A percentile compares a stretch with the other conserved stretches of the same genome.
Conservation (phyloP, 176 grass and related monocot genomes). For the Olyra latifolia region DNA sequence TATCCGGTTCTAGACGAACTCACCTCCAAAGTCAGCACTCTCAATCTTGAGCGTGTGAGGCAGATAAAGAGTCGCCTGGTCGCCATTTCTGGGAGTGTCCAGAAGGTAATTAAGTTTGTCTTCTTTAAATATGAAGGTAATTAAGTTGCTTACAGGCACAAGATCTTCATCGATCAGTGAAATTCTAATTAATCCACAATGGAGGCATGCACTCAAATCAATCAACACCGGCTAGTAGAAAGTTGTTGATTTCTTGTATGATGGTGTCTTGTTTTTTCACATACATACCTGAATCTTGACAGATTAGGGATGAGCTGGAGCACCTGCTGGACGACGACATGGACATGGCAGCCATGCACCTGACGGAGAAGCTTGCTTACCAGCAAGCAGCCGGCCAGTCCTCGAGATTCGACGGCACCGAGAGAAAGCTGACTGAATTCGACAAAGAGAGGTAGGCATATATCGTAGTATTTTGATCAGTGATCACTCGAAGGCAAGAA, state of each 20-base stretch:
- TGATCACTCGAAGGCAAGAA: too few relatives aligned
- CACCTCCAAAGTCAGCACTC: constrained; percentile 64
- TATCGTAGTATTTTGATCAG: too few relatives aligned
- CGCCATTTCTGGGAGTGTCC: constrained; percentile 47
- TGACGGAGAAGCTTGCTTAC: constrained; percentile 65
- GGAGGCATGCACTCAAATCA: too few relatives aligned
- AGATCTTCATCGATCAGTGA: too few relatives aligned
- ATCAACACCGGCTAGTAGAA: too few relatives aligned
- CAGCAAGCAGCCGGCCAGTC: constrained; percentile 24
- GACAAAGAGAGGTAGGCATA: too few relatives aligned
- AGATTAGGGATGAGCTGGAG: constrained; percentile 80
- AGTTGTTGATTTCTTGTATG: not conserved
- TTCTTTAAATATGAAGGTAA: not conserved
- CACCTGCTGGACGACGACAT: constrained; percentile 69
- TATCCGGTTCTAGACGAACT: constrained; percentile 74
- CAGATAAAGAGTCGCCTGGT: constrained; percentile 77
- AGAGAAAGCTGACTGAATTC: constrained; percentile 19
- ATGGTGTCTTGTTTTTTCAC: not conserved
- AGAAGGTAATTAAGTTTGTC: constrained; percentile 40
- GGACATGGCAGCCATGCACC: constrained; percentile 71
- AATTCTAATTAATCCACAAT: too few relatives aligned
- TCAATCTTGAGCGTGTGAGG: constrained; percentile 71
- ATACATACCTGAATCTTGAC: too few relatives aligned
- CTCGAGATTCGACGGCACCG: not conserved
- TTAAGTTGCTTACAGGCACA: too few relatives aligned